phyloP scores from a whole-genome alignment of 2,329 filamentous ascomycete species.

The Claviceps paspali region DNA sequence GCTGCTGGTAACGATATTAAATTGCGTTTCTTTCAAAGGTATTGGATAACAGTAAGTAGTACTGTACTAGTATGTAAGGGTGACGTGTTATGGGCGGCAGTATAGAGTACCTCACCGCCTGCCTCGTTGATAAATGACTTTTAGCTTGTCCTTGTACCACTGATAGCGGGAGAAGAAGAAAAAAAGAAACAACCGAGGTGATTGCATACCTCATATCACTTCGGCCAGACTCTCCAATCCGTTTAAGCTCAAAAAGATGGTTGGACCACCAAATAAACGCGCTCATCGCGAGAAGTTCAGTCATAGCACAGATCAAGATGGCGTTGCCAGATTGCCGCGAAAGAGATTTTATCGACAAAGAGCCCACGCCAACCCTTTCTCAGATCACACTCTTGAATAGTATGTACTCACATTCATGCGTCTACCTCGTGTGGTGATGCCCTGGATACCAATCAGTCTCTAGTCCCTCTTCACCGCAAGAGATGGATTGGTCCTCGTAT shows the following conservation, averaged over 20 bases:
- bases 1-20: no score
- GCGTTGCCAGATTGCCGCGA: slow-evolving; percentile 53
- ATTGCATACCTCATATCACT: no score
- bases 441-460: background rate
- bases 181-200: background rate
- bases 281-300: slow-evolving; percentile 54
- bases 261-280: slow-evolving; percentile 33
- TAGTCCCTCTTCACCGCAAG: slow-evolving; percentile 61
- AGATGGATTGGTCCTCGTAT: slow-evolving; percentile 83
- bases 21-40: no score
- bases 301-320: slow-evolving; percentile 35
- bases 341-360: slow-evolving; percentile 96
- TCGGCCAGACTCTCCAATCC: background rate
- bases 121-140: slow-evolving; percentile 5
- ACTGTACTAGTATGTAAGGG: no score
- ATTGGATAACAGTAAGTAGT: no score
- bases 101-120: slow-evolving; percentile 6
- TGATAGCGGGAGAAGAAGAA: no score
- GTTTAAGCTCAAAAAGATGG: slow-evolving; percentile 9
- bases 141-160: no score
- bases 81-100: background rate
- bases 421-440: slow-evolving; percentile 2
- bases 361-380: slow-evolving; percentile 96
- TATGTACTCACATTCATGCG: slow-evolving; percentile 23
- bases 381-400: slow-evolving; percentile 83